Conservation (phyloP, 2,329 filamentous ascomycete genomes). For the Capronia americana region DNA sequence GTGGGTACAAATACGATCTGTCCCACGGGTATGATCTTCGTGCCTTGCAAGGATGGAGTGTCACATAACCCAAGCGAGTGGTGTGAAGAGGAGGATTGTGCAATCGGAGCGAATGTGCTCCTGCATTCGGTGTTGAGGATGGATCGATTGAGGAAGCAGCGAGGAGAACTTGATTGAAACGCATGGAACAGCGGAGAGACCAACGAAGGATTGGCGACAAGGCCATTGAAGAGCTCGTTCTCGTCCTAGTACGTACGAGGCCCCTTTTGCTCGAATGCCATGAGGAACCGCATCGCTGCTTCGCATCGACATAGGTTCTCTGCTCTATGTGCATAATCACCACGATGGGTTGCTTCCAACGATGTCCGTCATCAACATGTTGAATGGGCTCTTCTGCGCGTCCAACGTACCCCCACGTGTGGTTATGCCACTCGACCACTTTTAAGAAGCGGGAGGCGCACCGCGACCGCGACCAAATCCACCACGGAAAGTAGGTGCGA, state of each 20-base stretch:
- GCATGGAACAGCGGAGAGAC: background rate
- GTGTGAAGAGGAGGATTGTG: slow-evolving; percentile 64
- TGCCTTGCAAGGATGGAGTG: slow-evolving; percentile 67
- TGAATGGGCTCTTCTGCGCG: background rate
- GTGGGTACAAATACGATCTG: slow-evolving; percentile 65
- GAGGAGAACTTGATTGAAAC: slow-evolving; percentile 30
- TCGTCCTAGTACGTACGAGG: background rate
- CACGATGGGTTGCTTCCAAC: background rate
- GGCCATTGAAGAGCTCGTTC: background rate
- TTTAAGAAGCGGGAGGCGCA: slow-evolving; percentile 61
- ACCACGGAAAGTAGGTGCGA: slow-evolving; percentile 91
- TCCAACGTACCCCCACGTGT: background rate
- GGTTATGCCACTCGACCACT: slow-evolving; percentile 1
- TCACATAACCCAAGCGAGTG: slow-evolving; percentile 71
- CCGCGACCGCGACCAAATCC: slow-evolving; percentile 88
- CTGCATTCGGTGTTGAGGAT: slow-evolving; percentile 48
- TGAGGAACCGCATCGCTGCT: background rate
- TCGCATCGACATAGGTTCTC: background rate
- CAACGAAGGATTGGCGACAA: background rate
- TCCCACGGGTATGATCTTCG: slow-evolving; percentile 72
- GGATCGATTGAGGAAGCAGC: slow-evolving; percentile 44
- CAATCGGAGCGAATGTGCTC: slow-evolving; percentile 36
- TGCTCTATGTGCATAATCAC: background rate
- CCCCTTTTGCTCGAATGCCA: background rate
- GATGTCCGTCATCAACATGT: background rate